A percentile compares a stretch with the other conserved stretches of the same genome.
phyloP scores from a whole-genome alignment of 371 early-diverging fungal genomes.

The Spiromyces aspiralis region DNA sequence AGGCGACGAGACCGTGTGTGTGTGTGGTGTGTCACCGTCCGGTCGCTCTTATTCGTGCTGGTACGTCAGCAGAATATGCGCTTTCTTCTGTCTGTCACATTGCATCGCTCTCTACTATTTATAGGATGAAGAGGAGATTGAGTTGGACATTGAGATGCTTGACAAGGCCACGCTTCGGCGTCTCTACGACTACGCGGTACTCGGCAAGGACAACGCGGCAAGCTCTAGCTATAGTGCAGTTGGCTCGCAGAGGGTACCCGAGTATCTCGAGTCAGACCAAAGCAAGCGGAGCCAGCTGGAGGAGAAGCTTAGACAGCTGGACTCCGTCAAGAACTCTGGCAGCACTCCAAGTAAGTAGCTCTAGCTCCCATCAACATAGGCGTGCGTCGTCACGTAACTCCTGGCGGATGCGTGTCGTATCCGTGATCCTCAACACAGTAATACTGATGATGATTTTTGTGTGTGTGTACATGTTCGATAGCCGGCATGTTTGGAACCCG shows the following conservation, averaged over 20 bases:
- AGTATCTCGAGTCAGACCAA: constrained; percentile 32
- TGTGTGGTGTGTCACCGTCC: too few relatives aligned
- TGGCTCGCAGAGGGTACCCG: constrained; percentile 10
- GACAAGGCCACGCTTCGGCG: constrained; percentile 64
- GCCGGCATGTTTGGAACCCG: neutral
- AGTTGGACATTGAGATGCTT: constrained; percentile 85
- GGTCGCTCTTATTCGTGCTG: too few relatives aligned
- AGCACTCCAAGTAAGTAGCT: constrained; percentile 3
- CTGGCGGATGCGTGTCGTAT: too few relatives aligned
- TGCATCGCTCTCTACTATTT: too few relatives aligned
- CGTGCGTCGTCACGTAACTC: too few relatives aligned
- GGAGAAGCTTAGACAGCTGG: constrained; percentile 44
- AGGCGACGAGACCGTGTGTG: constrained; percentile 21
- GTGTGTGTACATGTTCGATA: neutral
- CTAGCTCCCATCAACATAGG: too few relatives aligned
- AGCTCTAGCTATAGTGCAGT: constrained; percentile 8
- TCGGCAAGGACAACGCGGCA: constrained; percentile 13
- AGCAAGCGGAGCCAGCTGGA: constrained; percentile 40
- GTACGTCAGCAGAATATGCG: too few relatives aligned
- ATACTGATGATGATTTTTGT: too few relatives aligned
- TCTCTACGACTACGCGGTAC: constrained; percentile 70
- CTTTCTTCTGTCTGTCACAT: too few relatives aligned
- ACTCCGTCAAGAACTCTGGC: constrained; percentile 15
- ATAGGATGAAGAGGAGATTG: constrained; percentile 70
- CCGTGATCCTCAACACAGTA: too few relatives aligned